A percentile compares a stretch with the other conserved stretches of the same genome.
Conservation (phyloP, 495 filamentous ascomycete species). For the Chaetomium fimeti region DNA sequence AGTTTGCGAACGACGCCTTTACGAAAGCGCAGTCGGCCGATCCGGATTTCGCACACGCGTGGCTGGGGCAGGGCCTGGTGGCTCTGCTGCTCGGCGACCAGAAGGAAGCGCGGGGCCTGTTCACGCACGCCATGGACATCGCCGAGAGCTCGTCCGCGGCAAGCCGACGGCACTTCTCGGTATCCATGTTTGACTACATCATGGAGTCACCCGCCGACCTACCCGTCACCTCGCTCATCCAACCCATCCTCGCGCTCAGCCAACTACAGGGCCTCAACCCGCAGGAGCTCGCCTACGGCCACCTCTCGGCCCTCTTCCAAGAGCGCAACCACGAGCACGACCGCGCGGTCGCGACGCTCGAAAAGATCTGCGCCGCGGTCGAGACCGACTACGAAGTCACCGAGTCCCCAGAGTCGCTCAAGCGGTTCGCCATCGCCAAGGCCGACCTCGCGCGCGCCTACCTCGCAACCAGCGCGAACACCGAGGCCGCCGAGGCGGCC, state of each 20-base stretch:
- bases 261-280: constrained; percentile 71
- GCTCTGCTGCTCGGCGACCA: constrained; percentile 69
- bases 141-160: constrained; percentile 68
- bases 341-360: constrained; percentile 64
- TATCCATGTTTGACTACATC: constrained; percentile 76
- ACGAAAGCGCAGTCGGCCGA: constrained; percentile 88
- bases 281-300: constrained; percentile 64
- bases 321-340: constrained; percentile 70
- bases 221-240: constrained; percentile 57
- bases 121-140: constrained; percentile 96
- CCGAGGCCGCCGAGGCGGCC: constrained; percentile 66
- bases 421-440: constrained; percentile 78
- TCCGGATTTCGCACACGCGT: constrained; percentile 87
- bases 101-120: constrained; percentile 75
- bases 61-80: constrained; percentile 88
- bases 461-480: constrained; percentile 64
- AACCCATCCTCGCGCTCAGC: constrained; percentile 81
- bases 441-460: constrained; percentile 78
- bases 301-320: constrained; percentile 75
- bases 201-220: constrained; percentile 53
- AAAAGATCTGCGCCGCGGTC: constrained; percentile 60
- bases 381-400: constrained; percentile 82
- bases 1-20: constrained; percentile 85
- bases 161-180: constrained; percentile 71
- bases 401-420: constrained; percentile 69